Evolutionary conservation across 2,329 filamentous ascomycete genomes (phyloP).

Genomic region (Phaeosphaeriaceae sp.): DNA sequence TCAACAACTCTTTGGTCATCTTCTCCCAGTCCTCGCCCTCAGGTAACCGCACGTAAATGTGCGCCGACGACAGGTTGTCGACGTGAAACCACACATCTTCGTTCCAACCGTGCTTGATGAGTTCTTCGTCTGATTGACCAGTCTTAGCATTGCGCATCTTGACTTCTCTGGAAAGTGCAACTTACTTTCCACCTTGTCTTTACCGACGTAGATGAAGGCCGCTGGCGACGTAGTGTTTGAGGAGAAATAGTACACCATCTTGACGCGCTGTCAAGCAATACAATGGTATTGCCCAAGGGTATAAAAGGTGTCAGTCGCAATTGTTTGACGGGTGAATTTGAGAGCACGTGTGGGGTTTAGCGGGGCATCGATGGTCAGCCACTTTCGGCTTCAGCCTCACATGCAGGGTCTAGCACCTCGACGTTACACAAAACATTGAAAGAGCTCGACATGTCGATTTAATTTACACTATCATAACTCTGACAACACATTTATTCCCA

Average conservation of each 20-base stretch:
- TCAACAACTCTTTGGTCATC: conserved; percentile 76
- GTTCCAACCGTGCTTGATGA: conserved; percentile 94
- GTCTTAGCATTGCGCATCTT: background rate
- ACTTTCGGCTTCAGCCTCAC: conserved; percentile 6
- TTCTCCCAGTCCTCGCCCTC: conserved; percentile 84
- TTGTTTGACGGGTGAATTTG: conserved; percentile 28
- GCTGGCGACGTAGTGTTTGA: conserved; percentile 83
- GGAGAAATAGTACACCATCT: conserved; percentile 95
- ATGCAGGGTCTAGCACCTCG: conserved; percentile 5
- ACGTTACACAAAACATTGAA: conserved; percentile 4
- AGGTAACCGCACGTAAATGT: conserved; percentile 89
- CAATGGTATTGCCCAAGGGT: conserved; percentile 1
- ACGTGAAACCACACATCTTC: conserved; percentile 99
- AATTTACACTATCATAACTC: conserved; percentile 7
- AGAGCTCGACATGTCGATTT: no score
- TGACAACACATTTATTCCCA: background rate
- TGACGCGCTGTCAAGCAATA: conserved; percentile 4
- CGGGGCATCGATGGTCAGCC: conserved; percentile 24
- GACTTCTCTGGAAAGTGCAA: background rate
- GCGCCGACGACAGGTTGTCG: conserved; percentile 95
- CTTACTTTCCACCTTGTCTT: conserved; percentile 98
- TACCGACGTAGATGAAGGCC: conserved; percentile 93
- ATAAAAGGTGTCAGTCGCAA: conserved; percentile 8
- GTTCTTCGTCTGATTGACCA: conserved; percentile 79
- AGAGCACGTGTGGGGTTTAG: conserved; percentile 39